Evolutionary conservation across 345 rosid species (phyloP).

Genomic region (Eucalyptus tenuipes): DNA sequence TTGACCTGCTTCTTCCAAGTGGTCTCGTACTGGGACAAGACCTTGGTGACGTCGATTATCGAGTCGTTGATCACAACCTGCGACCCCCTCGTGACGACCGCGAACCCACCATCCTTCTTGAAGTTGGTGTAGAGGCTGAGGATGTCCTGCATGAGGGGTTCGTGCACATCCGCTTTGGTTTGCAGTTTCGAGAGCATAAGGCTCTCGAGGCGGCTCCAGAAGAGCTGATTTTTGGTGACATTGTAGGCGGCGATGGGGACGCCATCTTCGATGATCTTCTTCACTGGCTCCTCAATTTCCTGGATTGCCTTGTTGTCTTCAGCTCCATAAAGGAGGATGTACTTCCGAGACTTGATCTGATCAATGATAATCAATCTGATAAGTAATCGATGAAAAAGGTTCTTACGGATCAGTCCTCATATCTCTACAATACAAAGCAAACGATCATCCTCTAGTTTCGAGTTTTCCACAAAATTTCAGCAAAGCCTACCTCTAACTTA

Average conservation of each 20-base stretch:
- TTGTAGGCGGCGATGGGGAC: background rate
- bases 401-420: background rate
- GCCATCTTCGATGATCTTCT: background rate
- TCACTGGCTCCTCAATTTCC: background rate
- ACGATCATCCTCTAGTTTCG: background rate
- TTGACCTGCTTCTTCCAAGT: background rate
- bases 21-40: background rate
- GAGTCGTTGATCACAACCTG: background rate
- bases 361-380: background rate
- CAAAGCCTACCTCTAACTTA: background rate
- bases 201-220: background rate
- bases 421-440: background rate
- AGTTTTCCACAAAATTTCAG: background rate
- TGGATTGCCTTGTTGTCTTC: background rate
- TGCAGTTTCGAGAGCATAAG: background rate
- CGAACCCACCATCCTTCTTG: background rate
- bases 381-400: background rate
- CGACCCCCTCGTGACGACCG: background rate
- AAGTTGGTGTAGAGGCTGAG: background rate
- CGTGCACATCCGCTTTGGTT: background rate
- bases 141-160: background rate
- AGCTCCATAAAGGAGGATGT: conserved; percentile 1
- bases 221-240: background rate
- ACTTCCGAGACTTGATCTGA: background rate
- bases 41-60: background rate